Conservation (phyloP, 2,329 filamentous ascomycete genomes). For the Lecanicillium sp. region DNA sequence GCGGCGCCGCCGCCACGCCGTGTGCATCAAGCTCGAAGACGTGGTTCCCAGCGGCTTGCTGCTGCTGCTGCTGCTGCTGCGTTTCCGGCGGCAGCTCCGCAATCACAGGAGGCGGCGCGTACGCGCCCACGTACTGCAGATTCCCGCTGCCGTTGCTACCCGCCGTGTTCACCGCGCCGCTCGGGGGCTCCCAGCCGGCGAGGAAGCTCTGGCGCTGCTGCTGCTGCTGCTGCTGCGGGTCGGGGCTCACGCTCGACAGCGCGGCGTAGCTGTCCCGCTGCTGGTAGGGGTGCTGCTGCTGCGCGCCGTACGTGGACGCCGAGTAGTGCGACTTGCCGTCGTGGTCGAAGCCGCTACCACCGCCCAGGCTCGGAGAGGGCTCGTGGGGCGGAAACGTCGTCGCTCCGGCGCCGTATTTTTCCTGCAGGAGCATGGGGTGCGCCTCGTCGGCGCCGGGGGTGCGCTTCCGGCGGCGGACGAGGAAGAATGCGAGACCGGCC, state of each 20-base stretch:
- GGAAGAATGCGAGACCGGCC: slow-evolving; percentile 20
- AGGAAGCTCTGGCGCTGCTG: background rate
- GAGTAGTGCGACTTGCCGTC: slow-evolving; percentile 16
- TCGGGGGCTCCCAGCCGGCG: background rate
- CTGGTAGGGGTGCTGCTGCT: background rate
- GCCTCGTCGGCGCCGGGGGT: slow-evolving; percentile 21
- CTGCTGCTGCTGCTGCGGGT: background rate
- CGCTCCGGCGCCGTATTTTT: slow-evolving; percentile 16
- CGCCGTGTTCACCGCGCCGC: background rate
- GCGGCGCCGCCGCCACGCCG: background rate
- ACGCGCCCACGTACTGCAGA: slow-evolving; percentile 10
- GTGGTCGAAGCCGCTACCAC: background rate
- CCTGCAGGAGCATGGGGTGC: slow-evolving; percentile 25
- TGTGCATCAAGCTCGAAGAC: slow-evolving; percentile 10
- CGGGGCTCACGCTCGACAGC: background rate
- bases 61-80: background rate
- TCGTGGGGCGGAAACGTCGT: slow-evolving; percentile 20
- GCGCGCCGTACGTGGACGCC: background rate
- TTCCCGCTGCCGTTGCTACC: background rate
- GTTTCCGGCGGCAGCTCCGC: background rate
- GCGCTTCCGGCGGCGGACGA: slow-evolving; percentile 25
- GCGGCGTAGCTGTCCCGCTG: background rate
- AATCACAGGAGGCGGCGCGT: background rate
- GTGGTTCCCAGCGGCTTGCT: too few relatives aligned
- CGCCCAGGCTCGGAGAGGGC: slow-evolving; percentile 16